phyloP scores from a whole-genome alignment of 148 eudicot genomes.

The Diospyros kaki region DNA sequence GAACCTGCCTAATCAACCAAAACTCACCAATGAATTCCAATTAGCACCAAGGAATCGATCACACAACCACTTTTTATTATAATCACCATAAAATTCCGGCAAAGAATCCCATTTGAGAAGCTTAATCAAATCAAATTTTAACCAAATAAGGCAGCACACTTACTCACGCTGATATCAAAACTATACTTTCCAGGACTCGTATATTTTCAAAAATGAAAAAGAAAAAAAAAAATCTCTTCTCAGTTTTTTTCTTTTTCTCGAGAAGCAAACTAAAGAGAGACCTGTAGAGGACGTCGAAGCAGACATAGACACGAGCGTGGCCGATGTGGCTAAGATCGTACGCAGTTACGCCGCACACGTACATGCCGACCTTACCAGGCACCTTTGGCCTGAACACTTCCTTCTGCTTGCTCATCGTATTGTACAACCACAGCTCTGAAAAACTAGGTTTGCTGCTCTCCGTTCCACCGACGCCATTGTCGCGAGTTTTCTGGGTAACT shows the following conservation, averaged over 20 bases:
- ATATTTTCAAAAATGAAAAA: background rate
- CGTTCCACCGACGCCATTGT: constrained; percentile 3
- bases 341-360: constrained; percentile 92
- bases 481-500: background rate
- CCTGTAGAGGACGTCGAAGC: constrained; percentile 76
- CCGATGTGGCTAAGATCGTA: constrained; percentile 98
- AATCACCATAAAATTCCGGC: background rate
- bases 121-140: background rate
- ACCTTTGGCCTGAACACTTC: constrained; percentile 65
- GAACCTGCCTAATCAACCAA: constrained; percentile 64
- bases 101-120: background rate
- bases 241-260: background rate
- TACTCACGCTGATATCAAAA: background rate
- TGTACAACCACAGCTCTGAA: constrained; percentile 52
- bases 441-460: background rate
- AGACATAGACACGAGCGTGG: constrained; percentile 85
- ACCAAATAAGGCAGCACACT: background rate
- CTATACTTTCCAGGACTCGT: background rate
- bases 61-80: background rate
- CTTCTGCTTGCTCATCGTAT: constrained; percentile 70
- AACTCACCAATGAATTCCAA: constrained; percentile 7
- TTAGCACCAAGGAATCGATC: constrained; percentile 10
- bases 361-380: constrained; percentile 85
- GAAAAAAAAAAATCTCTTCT: background rate
- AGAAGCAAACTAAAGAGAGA: constrained; percentile 14